Percentiles rank a stretch among this genome's conserved stretches.
Conservation (phyloP, 495 filamentous ascomycete species). For the Hypoxylon perforatum region DNA sequence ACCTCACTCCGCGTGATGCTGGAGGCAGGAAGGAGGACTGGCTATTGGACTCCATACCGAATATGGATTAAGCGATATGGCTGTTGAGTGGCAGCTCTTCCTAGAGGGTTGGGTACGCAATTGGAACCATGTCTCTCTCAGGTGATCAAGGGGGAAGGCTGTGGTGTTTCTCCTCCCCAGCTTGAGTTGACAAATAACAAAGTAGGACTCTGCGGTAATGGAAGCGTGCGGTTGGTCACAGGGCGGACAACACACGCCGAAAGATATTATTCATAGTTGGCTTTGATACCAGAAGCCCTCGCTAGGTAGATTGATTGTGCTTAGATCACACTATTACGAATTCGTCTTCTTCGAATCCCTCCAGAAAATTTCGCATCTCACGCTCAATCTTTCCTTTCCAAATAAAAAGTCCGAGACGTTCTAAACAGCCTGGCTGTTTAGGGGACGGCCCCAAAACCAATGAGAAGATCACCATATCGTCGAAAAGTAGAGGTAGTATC, state of each 20-base stretch:
- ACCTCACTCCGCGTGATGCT: not conserved
- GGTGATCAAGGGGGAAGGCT: too few relatives aligned
- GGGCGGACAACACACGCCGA: too few relatives aligned
- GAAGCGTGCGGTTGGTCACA: too few relatives aligned
- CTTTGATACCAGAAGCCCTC: too few relatives aligned
- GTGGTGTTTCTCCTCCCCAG: too few relatives aligned
- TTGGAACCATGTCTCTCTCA: too few relatives aligned
- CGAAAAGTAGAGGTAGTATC: not conserved
- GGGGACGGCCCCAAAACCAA: constrained; percentile 4
- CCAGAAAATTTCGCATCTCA: not conserved
- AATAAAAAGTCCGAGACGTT: not conserved
- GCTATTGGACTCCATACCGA: not conserved
- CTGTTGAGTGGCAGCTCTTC: not conserved
- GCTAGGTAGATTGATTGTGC: too few relatives aligned
- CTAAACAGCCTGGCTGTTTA: not conserved
- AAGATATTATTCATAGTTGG: too few relatives aligned
- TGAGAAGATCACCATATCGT: not conserved
- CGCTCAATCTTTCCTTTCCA: not conserved
- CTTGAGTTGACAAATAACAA: too few relatives aligned
- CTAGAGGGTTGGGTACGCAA: too few relatives aligned
- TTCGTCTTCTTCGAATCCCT: not conserved
- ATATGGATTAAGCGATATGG: not conserved
- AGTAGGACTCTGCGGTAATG: too few relatives aligned
- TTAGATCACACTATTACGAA: not conserved
- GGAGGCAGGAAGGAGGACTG: not conserved